Base-by-base conservation (phyloP, 2,329 filamentous ascomycete species). In the Acarospora socialis region DNA sequence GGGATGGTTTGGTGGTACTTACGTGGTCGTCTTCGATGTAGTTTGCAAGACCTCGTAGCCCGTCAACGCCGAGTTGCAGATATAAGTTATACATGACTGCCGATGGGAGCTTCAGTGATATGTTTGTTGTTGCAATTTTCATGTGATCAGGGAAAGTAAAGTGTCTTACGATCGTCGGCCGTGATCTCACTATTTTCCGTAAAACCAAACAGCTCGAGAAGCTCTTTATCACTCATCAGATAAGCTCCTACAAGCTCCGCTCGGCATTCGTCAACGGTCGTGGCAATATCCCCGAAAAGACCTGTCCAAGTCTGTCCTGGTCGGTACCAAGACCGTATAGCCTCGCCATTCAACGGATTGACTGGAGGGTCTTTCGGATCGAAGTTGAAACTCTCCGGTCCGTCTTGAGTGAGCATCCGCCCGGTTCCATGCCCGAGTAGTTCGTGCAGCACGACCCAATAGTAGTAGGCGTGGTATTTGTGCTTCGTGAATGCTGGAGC, bases 391-490 rank as follows among this genome's bases (percentile, higher is more conserved):
- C 65, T 65, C 0, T 56, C 52, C 2, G 55, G 46, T 1, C 57
- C 65, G 46, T 77, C 71, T 16, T 13, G 9, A 39, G 63, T 58
- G 21, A 78, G 57, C 13, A 78, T 58, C 45, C 69, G 72, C 8
- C 72, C 72, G 23, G 72, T 77, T 8, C 73, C 72, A 40, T 77
- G 73, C 7, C 73, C 73, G 2, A 77, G 55, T 4, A 77, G 63
- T 47, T 77, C 72, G 48, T 70, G 66, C 1, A 70, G 55, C 14
- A 62, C 63, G 30, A 36, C 31, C 15, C 16, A 35, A 9, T 10
- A 10, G 10, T 45, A 45, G 28, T 45, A 43, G 15, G 38, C 30
- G 16, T 35, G 30, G 21, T 43, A 43, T 7, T 38, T 15, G 23
- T 39, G 28, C 3, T 23, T 27, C 23, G 35, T 34, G 27, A 41